Conservation (phyloP, 1,284 basidiomycete genomes). For the Cutaneotrichosporon sp. region DNA sequence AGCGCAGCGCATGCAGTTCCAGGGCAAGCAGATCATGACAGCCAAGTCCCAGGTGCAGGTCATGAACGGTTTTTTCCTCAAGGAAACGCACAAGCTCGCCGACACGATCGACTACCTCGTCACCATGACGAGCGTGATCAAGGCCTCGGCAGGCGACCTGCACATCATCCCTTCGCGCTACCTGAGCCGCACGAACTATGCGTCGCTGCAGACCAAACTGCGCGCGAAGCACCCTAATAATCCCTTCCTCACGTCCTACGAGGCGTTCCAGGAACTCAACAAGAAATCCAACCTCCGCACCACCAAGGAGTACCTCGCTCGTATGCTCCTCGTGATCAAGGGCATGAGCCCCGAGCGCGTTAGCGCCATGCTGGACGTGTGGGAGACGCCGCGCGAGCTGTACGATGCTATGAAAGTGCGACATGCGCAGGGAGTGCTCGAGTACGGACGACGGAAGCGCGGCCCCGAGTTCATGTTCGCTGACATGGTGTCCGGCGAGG, state of each 20-base stretch:
- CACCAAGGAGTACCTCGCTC: constrained; percentile 55
- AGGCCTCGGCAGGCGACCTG: constrained; percentile 45
- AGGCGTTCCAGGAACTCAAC: constrained; percentile 57
- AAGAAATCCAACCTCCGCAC: constrained; percentile 56
- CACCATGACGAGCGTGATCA: constrained; percentile 55
- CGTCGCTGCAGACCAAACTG: constrained; percentile 47
- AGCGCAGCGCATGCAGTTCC: constrained; percentile 42
- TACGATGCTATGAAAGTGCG: constrained; percentile 49
- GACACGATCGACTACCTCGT: constrained; percentile 58
- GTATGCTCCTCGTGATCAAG: constrained; percentile 58
- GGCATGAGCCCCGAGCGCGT: constrained; percentile 59
- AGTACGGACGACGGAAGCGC: constrained; percentile 21
- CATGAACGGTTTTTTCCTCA: constrained; percentile 59
- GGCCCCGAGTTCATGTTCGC: constrained; percentile 43
- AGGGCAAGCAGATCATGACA: constrained; percentile 50
- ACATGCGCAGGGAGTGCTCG: constrained; percentile 16
- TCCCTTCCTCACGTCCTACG: constrained; percentile 55
- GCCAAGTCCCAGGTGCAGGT: constrained; percentile 58
- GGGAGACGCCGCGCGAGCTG: constrained; percentile 55
- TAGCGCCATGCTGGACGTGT: constrained; percentile 54
- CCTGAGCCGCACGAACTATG: constrained; percentile 43
- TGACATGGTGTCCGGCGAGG: constrained; percentile 47
- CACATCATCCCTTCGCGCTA: constrained; percentile 54
- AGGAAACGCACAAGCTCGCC: constrained; percentile 56
- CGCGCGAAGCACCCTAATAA: constrained; percentile 34